Base-by-base conservation (phyloP, 2,329 filamentous ascomycete species). In the Xenosphaeropsis pyriputrescens region DNA sequence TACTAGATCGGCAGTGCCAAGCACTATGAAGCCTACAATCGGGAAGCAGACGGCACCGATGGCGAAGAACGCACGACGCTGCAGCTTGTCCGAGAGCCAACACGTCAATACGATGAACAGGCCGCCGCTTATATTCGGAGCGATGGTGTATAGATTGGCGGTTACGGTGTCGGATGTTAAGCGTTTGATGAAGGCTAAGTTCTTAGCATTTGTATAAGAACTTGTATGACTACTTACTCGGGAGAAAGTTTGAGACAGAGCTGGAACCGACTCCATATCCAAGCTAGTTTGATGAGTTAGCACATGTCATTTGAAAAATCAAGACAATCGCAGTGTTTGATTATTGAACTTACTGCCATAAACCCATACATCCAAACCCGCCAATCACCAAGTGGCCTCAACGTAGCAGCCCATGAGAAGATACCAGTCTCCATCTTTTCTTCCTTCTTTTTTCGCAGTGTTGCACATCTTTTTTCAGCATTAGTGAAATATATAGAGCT, bases 1-100 rank as follows among this genome's bases (percentile, higher is more conserved):
- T 6, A 32, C 29, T 11, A 37, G 26, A 13, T 37, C 35, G 13
- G 18, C 35, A 7, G 35, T 37, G 6, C 35, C 35, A 16, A 37
- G 35, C 13, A 13, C n/a, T 31, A 37, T 37, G 29, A 37, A 37
- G 13, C 35, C 35, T n/a, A 37, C 18, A 22, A 37, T 37, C 13
- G 35, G 31, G 11, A 37, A 7, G 6, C 9, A 12, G n/a, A 32
- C 29, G 9, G 35, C 13, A 7, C 14, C 22, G 2, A 32, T 32
- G 13, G 29, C n/a, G 8, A 13, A 31, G 32, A 37, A 17, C 3
- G 22, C 22, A 30, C 35, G n/a, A 7, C 6, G 22, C 13, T 37
- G 35, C 15, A 31, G 18, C 4, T 22, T 29, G 17, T 37, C 35
- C 5, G 26, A 31, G 3, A 37, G 29, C 14, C 16, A 37, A 17